These are phyloP conservation scores for Cytospora mali DNA, from an alignment of 2,329 filamentous ascomycete genomes.

Conservation along the genomic window DNA sequence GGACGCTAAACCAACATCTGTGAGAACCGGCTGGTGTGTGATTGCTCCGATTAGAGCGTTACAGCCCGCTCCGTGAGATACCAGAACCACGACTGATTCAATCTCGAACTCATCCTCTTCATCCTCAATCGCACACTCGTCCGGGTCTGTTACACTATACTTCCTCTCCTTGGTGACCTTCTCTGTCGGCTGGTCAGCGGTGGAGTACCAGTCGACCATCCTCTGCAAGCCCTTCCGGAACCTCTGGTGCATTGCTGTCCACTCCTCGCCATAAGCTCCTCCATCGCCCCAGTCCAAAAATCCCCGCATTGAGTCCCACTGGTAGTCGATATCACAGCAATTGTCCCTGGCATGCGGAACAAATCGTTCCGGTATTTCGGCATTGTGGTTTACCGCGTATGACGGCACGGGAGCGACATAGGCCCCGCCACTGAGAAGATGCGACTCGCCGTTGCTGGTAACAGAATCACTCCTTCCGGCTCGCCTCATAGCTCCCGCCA, in stretches of 20 bases:
- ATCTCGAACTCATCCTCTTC: slow-evolving; percentile 64
- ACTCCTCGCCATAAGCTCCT: slow-evolving; percentile 88
- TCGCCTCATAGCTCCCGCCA: slow-evolving; percentile 41
- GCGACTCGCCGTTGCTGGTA: slow-evolving; percentile 32
- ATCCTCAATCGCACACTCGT: slow-evolving; percentile 36
- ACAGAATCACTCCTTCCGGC: slow-evolving; percentile 27
- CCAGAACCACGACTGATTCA: slow-evolving; percentile 80
- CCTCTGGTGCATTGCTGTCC: slow-evolving; percentile 91
- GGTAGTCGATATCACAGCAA: slow-evolving; percentile 85
- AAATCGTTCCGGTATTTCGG: slow-evolving; percentile 84
- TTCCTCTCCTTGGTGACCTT: slow-evolving; percentile 50
- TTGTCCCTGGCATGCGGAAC: slow-evolving; percentile 87
- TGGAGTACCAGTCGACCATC: slow-evolving; percentile 82
- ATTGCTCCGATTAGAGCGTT: slow-evolving; percentile 93
- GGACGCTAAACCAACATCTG: slow-evolving; percentile 88
- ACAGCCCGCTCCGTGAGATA: slow-evolving; percentile 94
- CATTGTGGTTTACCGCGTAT: slow-evolving; percentile 79
- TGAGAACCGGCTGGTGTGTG: slow-evolving; percentile 85
- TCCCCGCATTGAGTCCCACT: slow-evolving; percentile 89
- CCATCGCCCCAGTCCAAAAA: slow-evolving; percentile 84
- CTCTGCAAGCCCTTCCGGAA: slow-evolving; percentile 79
- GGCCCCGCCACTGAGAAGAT: slow-evolving; percentile 35
- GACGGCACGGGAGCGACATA: slow-evolving; percentile 79
- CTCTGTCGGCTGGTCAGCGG: slow-evolving; percentile 52
- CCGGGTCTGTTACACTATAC: slow-evolving; percentile 37